These are phyloP conservation scores for Hydnum rufescens DNA, from an alignment of 768 basidiomycete species.

Conservation along the genomic window DNA sequence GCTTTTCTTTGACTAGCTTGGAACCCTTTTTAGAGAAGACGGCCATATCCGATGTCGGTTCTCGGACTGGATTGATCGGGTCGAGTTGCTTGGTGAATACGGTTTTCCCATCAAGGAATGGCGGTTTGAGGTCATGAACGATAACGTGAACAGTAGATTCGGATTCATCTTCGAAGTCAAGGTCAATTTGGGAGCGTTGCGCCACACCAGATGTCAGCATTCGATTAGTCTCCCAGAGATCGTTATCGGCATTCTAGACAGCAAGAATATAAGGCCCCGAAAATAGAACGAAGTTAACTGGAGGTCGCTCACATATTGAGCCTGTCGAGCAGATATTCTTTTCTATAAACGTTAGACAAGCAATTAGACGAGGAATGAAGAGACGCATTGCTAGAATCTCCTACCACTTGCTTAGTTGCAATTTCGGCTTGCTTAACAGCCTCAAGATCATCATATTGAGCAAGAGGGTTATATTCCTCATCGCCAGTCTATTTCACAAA, in stretches of 20 bases:
- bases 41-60: slow-evolving; percentile 87
- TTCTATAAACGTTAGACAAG: slow-evolving; percentile 26
- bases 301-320: slow-evolving; percentile 61
- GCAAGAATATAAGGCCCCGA: neutral
- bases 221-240: slow-evolving; percentile 96
- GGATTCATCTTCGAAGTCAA: slow-evolving; percentile 91
- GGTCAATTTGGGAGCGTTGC: slow-evolving; percentile 65
- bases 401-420: slow-evolving; percentile 50
- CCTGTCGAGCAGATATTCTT: slow-evolving; percentile 83
- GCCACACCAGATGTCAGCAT: slow-evolving; percentile 93
- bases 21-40: slow-evolving; percentile 96
- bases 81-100: slow-evolving; percentile 95
- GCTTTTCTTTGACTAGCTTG: slow-evolving; percentile 78
- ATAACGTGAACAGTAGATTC: slow-evolving; percentile 95
- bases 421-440: slow-evolving; percentile 52
- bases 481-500: slow-evolving; percentile 27
- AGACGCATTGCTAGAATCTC: slow-evolving; percentile 17
- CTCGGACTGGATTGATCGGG: slow-evolving; percentile 90
- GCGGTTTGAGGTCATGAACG: slow-evolving; percentile 91
- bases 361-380: neutral
- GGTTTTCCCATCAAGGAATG: slow-evolving; percentile 90
- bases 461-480: slow-evolving; percentile 80
- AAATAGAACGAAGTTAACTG: neutral
- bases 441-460: slow-evolving; percentile 79
- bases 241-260: slow-evolving; percentile 83